phyloP scores from a whole-genome alignment of 345 rosid genomes.

The Physaria fendleri region DNA sequence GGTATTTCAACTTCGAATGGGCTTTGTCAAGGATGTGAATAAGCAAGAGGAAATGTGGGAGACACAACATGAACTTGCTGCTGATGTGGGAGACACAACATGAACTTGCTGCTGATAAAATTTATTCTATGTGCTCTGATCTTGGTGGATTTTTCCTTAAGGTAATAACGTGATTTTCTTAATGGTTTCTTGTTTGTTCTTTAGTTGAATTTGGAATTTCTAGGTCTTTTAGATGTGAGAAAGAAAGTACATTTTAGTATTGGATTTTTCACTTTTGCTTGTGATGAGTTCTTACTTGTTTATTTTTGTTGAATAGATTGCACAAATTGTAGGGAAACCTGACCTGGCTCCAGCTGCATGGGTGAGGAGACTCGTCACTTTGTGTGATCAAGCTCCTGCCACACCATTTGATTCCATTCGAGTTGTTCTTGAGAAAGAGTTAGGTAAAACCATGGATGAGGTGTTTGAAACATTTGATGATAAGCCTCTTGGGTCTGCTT shows the following conservation, averaged over 20 bases:
- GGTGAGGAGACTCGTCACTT: slow-evolving; percentile 82
- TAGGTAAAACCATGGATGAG: slow-evolving; percentile 48
- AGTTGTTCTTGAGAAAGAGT: slow-evolving; percentile 57
- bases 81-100: too few species aligned
- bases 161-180: slow-evolving; percentile 32
- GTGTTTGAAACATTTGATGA: slow-evolving; percentile 71
- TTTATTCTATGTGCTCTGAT: slow-evolving; percentile 73
- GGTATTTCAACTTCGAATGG: slow-evolving; percentile 74
- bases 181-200: neutral
- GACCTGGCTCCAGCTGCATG: slow-evolving; percentile 91
- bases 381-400: slow-evolving; percentile 88
- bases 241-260: neutral
- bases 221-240: too few species aligned
- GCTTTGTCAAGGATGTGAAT: slow-evolving; percentile 64
- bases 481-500: slow-evolving; percentile 92
- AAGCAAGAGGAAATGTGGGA: slow-evolving; percentile 90
- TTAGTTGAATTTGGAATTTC: too few species aligned
- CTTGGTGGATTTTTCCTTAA: slow-evolving; percentile 97
- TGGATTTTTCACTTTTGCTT: neutral
- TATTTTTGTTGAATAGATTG: slow-evolving; percentile 40
- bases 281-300: neutral
- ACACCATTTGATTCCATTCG: slow-evolving; percentile 53
- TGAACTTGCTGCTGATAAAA: slow-evolving; percentile 79
- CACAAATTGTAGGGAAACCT: slow-evolving; percentile 90
- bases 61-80: too few species aligned